Percentiles rank a stretch among this genome's conserved stretches.
phyloP scores from a whole-genome alignment of 352 stramenopile genomes.

The Thraustochytrium sp. region DNA sequence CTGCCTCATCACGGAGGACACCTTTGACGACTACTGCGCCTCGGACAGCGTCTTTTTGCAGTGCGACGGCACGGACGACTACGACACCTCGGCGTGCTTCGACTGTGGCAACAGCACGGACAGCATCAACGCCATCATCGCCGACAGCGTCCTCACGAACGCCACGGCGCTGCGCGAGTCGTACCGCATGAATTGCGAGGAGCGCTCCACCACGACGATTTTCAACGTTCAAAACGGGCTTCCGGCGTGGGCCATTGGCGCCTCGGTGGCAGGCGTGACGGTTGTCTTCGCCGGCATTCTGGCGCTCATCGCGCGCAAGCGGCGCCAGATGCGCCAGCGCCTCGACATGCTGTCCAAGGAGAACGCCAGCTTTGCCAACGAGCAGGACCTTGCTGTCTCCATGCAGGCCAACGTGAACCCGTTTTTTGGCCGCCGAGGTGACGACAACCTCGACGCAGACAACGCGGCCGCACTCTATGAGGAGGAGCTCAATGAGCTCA shows the following conservation, averaged over 20 bases:
- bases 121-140: too few relatives aligned
- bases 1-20: not conserved
- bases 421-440: not conserved
- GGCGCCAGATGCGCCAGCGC: not conserved
- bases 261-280: not conserved
- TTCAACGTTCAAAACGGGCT: not conserved
- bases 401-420: constrained; percentile 23
- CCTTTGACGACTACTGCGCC: not conserved
- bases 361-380: constrained; percentile 22
- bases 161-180: not conserved
- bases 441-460: not conserved
- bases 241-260: constrained; percentile 9
- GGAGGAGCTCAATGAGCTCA: constrained; percentile 29
- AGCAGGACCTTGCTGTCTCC: not conserved
- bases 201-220: not conserved
- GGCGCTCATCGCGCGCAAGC: not conserved
- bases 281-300: not conserved
- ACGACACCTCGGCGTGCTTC: not conserved
- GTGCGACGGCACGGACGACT: not conserved
- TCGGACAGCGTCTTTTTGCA: not conserved
- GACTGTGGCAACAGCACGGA: not conserved
- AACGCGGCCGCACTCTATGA: not conserved
- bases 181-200: not conserved
- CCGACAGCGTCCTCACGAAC: not conserved
- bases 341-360: not conserved